Base-by-base conservation (phyloP, 2,329 filamentous ascomycete genomes). In the Cadophora gregata region DNA sequence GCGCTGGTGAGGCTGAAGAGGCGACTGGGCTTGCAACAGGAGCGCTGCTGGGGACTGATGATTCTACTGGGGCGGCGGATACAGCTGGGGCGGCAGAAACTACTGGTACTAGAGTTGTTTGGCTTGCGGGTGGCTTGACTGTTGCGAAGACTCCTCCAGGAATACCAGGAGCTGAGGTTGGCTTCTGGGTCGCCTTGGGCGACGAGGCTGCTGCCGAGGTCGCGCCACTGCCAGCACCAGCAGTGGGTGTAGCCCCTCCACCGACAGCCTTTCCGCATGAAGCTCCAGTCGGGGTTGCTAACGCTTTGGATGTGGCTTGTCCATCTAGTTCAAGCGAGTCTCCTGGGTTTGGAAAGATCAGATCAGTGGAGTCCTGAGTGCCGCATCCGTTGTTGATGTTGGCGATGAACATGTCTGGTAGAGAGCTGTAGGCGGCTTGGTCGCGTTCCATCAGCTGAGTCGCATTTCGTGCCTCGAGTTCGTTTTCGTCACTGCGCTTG, bases 381-480 rank as follows among this genome's bases (percentile, higher is more conserved):
- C 60, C 75, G 79, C 90, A 93, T 48, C 78, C 79, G 65, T 84
- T 83, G 36, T 70, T 67, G 67, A 93, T 80, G 79, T 96, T 96
- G 73, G 91, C 90, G 0, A 89, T 84, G 63, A 93, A 90, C 87
- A 96, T 90, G 65, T 88, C 82, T 0, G 93, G 93, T 14, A 96
- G 89, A 0, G 80, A 77, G 47, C 86, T 77, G 69, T 90, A 85
- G 70, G 86, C 86, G 1, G 82, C 78, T 64, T 87, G 74, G 51
- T 76, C 77, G n/a, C 77, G 71, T 56, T 74, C 69, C 6, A 69
- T 48, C 31, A 78, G 61, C 42, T 71, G 69, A 8, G 73, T 72
- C 3, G 48, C 53, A 51, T 69, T 73, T 10, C 66, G 62, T 8
- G 51, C 55, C 58, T 66, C 38, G 29, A 71, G 59, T 10, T 70